Conservation (phyloP, 2,329 filamentous ascomycete genomes). For the Colletotrichum scovillei region DNA sequence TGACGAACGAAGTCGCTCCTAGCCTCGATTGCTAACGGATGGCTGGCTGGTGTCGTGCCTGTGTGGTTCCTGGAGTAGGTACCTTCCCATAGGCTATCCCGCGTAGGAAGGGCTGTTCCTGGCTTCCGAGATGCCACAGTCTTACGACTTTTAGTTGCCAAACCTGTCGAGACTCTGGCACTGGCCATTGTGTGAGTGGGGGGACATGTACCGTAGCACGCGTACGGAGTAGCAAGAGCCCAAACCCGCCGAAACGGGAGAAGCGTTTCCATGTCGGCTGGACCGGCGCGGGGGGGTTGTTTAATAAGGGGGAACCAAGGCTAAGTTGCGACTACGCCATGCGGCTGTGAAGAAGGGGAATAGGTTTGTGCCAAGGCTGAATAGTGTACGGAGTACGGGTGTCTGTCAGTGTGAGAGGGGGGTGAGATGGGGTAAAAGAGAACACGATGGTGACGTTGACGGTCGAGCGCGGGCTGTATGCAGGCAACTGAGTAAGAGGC, state of each 20-base stretch:
- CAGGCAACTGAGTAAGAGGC: not conserved
- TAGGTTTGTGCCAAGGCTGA: not conserved
- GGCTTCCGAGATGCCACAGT: not conserved
- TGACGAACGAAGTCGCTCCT: not conserved
- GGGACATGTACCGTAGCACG: no score
- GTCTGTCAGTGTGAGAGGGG: not conserved
- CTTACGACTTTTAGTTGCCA: not conserved
- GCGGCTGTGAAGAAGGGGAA: not conserved
- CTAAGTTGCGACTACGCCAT: not conserved
- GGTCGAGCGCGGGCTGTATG: not conserved
- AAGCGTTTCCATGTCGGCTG: not conserved
- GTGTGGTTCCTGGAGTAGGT: not conserved
- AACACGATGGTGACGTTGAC: slow-evolving; percentile 17
- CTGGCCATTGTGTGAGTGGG: not conserved
- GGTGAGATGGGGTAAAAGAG: not conserved
- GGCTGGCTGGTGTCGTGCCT: not conserved
- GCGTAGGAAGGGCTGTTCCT: not conserved
- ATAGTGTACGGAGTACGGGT: not conserved
- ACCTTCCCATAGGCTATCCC: not conserved
- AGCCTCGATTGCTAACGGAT: not conserved
- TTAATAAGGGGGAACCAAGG: not conserved
- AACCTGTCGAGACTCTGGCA: not conserved
- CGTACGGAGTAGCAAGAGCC: no score
- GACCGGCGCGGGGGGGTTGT: not conserved
- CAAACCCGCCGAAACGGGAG: not conserved